Conservation (phyloP, 1,284 basidiomycete species). For the Bjerkandera adusta region DNA sequence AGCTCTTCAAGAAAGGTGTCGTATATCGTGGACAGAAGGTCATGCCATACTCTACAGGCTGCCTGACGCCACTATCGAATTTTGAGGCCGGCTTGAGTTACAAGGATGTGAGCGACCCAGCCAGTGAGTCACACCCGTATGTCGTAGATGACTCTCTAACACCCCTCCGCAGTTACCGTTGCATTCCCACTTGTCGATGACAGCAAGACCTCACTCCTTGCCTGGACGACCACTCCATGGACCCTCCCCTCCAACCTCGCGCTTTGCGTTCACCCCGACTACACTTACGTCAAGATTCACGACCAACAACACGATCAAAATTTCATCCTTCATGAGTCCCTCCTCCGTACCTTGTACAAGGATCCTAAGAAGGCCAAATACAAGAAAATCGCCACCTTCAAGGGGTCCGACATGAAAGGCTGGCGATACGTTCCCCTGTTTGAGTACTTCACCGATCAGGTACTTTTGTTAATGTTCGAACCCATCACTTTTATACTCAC, state of each 20-base stretch:
- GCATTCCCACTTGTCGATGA: constrained; percentile 94
- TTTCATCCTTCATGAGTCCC: constrained; percentile 90
- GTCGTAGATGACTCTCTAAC: background rate
- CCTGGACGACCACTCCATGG: constrained; percentile 99
- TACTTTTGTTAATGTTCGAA: constrained; percentile 32
- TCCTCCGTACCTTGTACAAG: constrained; percentile 92
- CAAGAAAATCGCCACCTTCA: constrained; percentile 87
- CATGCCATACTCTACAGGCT: constrained; percentile 98
- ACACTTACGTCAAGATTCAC: constrained; percentile 96
- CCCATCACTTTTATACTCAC: background rate
- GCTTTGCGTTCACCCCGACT: constrained; percentile 95
- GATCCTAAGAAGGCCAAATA: constrained; percentile 97
- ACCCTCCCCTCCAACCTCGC: constrained; percentile 95
- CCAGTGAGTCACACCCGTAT: constrained; percentile 48
- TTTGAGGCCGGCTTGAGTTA: constrained; percentile 97
- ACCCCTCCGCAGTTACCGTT: constrained; percentile 69
- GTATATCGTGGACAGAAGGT: constrained; percentile 94
- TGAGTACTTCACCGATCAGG: constrained; percentile 94
- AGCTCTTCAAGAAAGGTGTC: constrained; percentile 90
- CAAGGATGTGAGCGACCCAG: constrained; percentile 93
- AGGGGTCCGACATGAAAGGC: constrained; percentile 91
- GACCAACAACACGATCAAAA: constrained; percentile 87
- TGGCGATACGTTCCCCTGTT: constrained; percentile 97
- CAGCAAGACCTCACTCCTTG: constrained; percentile 86
- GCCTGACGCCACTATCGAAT: constrained; percentile 96